These are phyloP conservation scores for Lactuca sativa DNA, from an alignment of 129 eudicot genomes.

Conservation along the genomic window DNA sequence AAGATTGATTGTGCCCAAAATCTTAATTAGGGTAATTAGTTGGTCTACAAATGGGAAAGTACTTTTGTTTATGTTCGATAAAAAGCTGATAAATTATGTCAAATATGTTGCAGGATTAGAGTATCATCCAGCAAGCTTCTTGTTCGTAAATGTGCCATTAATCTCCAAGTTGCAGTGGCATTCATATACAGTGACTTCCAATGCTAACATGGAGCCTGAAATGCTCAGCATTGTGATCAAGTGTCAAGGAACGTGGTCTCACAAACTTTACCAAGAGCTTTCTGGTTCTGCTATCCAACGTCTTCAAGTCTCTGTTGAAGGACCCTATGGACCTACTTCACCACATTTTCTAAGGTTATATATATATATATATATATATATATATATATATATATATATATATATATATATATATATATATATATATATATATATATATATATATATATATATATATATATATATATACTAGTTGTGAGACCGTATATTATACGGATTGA, in stretches of 20 bases:
- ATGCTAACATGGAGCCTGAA: constrained; percentile 52
- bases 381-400: no score
- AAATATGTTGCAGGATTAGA: constrained; percentile 39
- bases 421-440: no score
- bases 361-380: no score
- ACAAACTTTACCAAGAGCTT: constrained; percentile 46
- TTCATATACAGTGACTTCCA: constrained; percentile 67
- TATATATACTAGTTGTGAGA: no score
- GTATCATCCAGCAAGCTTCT: constrained; percentile 54
- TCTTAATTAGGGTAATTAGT: neutral
- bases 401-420: no score
- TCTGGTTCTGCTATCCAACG: constrained; percentile 39
- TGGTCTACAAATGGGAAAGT: neutral
- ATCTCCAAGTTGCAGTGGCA: constrained; percentile 77
- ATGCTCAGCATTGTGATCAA: constrained; percentile 54
- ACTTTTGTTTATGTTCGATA: neutral
- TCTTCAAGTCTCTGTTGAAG: constrained; percentile 63
- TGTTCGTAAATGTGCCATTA: constrained; percentile 57
- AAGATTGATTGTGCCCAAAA: constrained; percentile 2
- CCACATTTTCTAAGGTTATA: constrained; percentile 52
- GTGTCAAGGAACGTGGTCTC: constrained; percentile 63
- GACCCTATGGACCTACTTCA: constrained; percentile 76
- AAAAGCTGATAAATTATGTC: neutral
- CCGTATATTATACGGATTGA: no score
- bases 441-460: no score